phyloP scores from a whole-genome alignment of 2,329 filamentous ascomycete species.

The Colletotrichum viniferum region DNA sequence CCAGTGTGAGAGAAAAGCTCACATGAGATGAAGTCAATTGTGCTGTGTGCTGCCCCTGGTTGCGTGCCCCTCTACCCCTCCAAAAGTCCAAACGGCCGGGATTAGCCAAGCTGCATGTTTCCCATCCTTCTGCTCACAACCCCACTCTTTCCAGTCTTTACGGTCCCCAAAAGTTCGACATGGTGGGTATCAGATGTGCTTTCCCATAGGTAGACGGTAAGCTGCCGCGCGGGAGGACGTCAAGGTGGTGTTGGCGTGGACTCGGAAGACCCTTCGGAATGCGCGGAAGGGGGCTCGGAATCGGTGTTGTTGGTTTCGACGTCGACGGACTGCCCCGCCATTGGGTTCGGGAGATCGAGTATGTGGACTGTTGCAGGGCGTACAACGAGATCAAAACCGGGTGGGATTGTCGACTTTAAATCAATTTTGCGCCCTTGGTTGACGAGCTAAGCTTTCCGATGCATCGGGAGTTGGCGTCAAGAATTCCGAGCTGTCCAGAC shows the following conservation, averaged over 20 bases:
- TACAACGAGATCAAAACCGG: background rate
- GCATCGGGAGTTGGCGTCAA: background rate
- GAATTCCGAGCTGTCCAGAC: background rate
- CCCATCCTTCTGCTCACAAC: background rate
- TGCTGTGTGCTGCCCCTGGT: background rate
- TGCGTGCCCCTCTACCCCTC: background rate
- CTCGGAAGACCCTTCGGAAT: background rate
- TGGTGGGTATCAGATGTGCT: background rate
- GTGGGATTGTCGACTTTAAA: background rate
- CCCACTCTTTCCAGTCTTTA: background rate
- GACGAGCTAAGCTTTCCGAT: background rate
- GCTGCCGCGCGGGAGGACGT: background rate
- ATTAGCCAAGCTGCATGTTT: background rate
- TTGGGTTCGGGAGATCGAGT: background rate
- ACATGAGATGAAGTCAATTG: constrained; percentile 10
- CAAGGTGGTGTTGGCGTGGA: background rate
- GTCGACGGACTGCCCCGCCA: background rate
- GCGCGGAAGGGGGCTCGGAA: background rate
- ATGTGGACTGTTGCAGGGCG: background rate
- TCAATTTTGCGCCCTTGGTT: background rate
- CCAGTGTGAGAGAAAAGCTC: background rate
- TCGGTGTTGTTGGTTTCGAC: background rate
- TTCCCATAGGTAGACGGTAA: background rate
- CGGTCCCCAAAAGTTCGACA: background rate
- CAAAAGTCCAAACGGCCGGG: background rate